phyloP scores from a whole-genome alignment of 345 rosid species.

The Camelina laxa region DNA sequence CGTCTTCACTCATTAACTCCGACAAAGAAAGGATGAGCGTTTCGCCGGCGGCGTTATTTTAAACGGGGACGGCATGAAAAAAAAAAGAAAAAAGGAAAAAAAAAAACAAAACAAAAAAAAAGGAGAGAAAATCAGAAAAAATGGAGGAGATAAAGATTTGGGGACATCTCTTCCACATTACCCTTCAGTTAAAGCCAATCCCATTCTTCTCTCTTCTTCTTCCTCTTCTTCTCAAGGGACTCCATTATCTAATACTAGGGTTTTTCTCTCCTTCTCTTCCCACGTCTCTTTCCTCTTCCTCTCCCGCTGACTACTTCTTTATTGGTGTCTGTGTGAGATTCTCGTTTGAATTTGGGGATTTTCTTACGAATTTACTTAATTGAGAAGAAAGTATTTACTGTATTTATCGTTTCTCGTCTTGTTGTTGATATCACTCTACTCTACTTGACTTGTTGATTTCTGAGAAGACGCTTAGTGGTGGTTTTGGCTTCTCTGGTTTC shows the following conservation, averaged over 20 bases:
- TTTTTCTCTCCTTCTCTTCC: conserved; percentile 27
- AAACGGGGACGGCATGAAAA: conserved; percentile 15
- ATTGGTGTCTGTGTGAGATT: not conserved
- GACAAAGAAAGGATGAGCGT: conserved; percentile 6
- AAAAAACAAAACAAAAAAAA: conserved; percentile 10
- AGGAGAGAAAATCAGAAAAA: conserved; percentile 43
- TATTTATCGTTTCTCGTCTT: not conserved
- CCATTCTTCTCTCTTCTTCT: conserved; percentile 26
- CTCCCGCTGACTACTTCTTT: not conserved
- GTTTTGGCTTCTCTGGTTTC: no score
- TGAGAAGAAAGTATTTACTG: not conserved
- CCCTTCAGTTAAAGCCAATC: conserved; percentile 45
- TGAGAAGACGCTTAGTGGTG: not conserved
- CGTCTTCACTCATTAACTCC: not conserved
- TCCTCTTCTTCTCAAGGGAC: conserved; percentile 21
- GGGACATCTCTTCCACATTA: conserved; percentile 36
- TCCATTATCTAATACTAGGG: conserved; percentile 38
- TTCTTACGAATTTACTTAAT: no score
- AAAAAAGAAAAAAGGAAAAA: not conserved
- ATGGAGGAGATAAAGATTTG: conserved; percentile 52
- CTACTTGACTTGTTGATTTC: not conserved
- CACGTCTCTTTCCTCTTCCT: conserved; percentile 18
- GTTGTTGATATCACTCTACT: conserved; percentile 5
- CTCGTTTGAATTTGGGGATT: not conserved
- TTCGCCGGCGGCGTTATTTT: conserved; percentile 33